Evolutionary conservation across 306 rosid genomes (phyloP).

Genomic region (Casuarina glauca): DNA sequence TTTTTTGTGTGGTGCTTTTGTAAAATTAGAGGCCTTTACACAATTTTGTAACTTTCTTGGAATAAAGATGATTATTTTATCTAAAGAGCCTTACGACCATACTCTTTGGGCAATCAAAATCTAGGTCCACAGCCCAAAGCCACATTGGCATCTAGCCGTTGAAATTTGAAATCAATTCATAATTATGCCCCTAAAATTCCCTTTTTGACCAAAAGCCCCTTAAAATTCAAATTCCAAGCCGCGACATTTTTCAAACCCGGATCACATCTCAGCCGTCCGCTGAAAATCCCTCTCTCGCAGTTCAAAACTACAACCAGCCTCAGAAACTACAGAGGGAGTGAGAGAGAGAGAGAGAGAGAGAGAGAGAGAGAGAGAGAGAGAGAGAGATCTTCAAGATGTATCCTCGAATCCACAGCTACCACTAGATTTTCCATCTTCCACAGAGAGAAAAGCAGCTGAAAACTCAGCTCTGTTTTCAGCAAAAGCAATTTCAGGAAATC

Average conservation of each 20-base stretch:
- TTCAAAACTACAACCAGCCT: slow-evolving; percentile 11
- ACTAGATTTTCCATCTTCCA: not conserved
- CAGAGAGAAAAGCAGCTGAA: slow-evolving; percentile 6
- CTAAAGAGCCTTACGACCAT: too few relatives aligned
- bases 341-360: not conserved
- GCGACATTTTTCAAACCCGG: slow-evolving; percentile 53
- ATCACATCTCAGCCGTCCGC: slow-evolving; percentile 68
- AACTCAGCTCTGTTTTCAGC: slow-evolving; percentile 14
- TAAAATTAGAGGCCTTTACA: too few relatives aligned
- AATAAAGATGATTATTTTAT: too few relatives aligned
- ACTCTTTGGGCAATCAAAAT: not conserved
- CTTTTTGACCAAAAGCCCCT: slow-evolving; percentile 49
- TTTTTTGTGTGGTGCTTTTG: too few relatives aligned
- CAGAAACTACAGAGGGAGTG: not conserved
- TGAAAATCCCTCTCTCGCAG: slow-evolving; percentile 17
- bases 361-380: slow-evolving; percentile 15
- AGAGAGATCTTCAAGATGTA: slow-evolving; percentile 26
- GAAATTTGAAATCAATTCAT: slow-evolving; percentile 45
- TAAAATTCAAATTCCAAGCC: slow-evolving; percentile 65
- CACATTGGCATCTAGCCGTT: slow-evolving; percentile 62
- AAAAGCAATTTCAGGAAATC: slow-evolving; percentile 38
- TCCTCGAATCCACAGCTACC: slow-evolving; percentile 32
- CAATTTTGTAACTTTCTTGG: too few relatives aligned
- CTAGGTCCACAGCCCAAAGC: slow-evolving; percentile 6
- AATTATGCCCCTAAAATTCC: not conserved